Conservation (phyloP, 345 rosid genomes). For the Populus nigra region DNA sequence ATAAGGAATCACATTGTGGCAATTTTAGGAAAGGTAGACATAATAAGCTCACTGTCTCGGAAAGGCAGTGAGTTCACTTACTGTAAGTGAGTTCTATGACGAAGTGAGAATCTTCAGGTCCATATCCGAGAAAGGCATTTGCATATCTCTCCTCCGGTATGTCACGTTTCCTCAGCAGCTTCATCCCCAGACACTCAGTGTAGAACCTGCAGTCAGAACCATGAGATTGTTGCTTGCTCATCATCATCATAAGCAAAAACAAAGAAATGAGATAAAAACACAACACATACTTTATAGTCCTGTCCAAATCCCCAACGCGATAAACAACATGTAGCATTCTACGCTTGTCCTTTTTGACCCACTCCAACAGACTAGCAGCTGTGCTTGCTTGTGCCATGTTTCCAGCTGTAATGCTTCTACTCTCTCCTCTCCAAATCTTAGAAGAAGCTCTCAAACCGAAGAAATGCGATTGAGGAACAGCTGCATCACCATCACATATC, state of each 20-base stretch:
- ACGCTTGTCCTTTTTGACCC: slow-evolving; percentile 64
- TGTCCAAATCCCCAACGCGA: slow-evolving; percentile 95
- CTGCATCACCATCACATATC: slow-evolving; percentile 33
- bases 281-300: slow-evolving; percentile 69
- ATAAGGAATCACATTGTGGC: not conserved
- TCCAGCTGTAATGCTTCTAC: slow-evolving; percentile 44
- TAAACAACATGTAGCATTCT: slow-evolving; percentile 95
- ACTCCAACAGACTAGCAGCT: slow-evolving; percentile 44
- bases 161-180: slow-evolving; percentile 91
- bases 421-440: slow-evolving; percentile 47
- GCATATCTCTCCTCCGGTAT: slow-evolving; percentile 96
- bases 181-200: slow-evolving; percentile 97
- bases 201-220: slow-evolving; percentile 56
- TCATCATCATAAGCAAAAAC: not conserved
- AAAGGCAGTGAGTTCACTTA: slow-evolving; percentile 30
- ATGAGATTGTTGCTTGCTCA: not conserved
- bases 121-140: slow-evolving; percentile 98
- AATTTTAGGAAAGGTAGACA: not conserved
- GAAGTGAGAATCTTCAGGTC: slow-evolving; percentile 94
- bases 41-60: not conserved
- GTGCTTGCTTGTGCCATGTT: slow-evolving; percentile 63
- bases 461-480: slow-evolving; percentile 50
- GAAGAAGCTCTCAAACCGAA: slow-evolving; percentile 46
- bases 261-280: not conserved
- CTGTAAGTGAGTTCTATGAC: slow-evolving; percentile 92